Evolutionary conservation across 768 basidiomycete genomes (phyloP), one percentile per base, ranked within the genome.

Genomic region (Plicaturopsis crispa): DNA sequence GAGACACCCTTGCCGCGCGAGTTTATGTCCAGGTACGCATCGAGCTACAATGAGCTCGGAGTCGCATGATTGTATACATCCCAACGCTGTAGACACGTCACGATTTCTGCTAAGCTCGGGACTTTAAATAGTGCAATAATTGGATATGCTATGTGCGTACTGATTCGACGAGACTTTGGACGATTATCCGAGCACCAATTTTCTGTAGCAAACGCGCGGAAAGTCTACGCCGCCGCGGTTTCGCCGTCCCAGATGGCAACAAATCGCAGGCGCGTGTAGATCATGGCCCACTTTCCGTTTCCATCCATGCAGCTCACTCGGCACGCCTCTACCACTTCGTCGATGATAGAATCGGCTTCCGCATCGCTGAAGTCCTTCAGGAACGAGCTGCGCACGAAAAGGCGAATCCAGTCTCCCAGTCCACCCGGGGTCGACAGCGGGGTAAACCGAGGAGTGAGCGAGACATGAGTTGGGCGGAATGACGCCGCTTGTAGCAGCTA

Each of bases 251-350:
- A 71, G 46, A 71, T 55, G 31, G 83, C 80, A 33, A 60, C 64
- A 45, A 84, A 79, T 37, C 85, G 66, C 48, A 89, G 55, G 34
- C 88, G 63, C 44, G 73, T 74, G 50, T 86, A 88, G 70, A 88
- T 75, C 62, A 86, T 61, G 21, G 70, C 60, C 84, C 84, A 86
- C 8, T 69, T 69, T 12, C 79, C 78, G 19, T 61, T 57, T n/a
- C 48, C 52, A 52, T 84, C 79, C 49, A 63, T 62, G 52, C 69
- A 77, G 48, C 82, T 81, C 21, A 73, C 55, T 30, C 53, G 55
- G 46, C 73, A 73, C 49, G 74, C 60, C 43, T 77, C 62, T 50
- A 69, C 67, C 6, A 84, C 80, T 49, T 83, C 76, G 22, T 66
- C 52, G 54, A 87, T 76, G 30, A 88, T 73, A 36, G 62, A 63